phyloP scores from a whole-genome alignment of 2,329 filamentous ascomycete genomes.

The Drechslerella coelobrocha region DNA sequence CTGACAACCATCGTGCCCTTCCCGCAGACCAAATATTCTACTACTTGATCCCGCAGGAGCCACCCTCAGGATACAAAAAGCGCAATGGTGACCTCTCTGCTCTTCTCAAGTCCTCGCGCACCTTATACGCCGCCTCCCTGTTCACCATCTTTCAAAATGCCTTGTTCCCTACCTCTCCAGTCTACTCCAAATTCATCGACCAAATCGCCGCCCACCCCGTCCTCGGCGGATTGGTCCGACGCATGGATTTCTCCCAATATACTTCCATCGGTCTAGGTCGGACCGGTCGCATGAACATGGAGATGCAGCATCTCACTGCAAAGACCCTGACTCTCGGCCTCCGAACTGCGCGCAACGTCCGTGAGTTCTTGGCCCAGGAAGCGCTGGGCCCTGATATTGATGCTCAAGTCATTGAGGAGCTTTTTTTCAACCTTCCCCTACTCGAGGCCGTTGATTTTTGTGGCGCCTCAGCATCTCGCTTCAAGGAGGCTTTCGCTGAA shows the following conservation, averaged over 20 bases:
- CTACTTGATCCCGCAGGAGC: constrained; percentile 75
- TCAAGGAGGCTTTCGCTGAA: constrained; percentile 70
- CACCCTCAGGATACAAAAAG: constrained; percentile 74
- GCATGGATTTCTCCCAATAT: constrained; percentile 84
- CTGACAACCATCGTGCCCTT: too few relatives aligned
- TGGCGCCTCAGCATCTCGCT: constrained; percentile 72
- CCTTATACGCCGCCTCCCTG: constrained; percentile 74
- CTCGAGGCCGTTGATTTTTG: constrained; percentile 77
- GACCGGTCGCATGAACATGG: constrained; percentile 74
- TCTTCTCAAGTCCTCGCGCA: constrained; percentile 76
- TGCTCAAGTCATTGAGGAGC: constrained; percentile 71
- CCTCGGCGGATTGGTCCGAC: constrained; percentile 76
- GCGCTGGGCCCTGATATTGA: constrained; percentile 79
- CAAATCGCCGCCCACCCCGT: constrained; percentile 72
- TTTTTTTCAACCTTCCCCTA: constrained; percentile 71
- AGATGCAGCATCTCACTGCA: constrained; percentile 77
- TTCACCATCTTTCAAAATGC: constrained; percentile 79
- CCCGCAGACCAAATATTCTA: constrained; percentile 73
- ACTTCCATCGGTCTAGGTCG: constrained; percentile 79
- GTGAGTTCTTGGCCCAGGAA: constrained; percentile 80
- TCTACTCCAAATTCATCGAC: constrained; percentile 79
- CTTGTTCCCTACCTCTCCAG: constrained; percentile 80
- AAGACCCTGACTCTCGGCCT: constrained; percentile 75
- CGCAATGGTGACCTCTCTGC: constrained; percentile 81
- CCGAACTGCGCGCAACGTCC: constrained; percentile 73